Evolutionary conservation across 2,329 filamentous ascomycete genomes (phyloP).

Genomic region (Fusarium sp.): DNA sequence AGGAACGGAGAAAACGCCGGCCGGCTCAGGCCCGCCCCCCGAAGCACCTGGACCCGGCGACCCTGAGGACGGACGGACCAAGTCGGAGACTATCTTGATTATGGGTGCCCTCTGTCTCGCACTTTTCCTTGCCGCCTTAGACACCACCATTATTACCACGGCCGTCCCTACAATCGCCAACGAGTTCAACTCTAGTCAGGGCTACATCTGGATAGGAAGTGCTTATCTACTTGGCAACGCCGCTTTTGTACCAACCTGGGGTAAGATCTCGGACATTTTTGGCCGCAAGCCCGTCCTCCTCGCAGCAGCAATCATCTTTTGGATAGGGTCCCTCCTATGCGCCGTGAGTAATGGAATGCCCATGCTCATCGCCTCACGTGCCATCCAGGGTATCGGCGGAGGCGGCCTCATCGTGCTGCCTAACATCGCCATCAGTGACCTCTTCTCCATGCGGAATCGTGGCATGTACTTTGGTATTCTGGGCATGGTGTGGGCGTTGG

Average conservation of each 20-base stretch:
- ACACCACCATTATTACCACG: conserved; percentile 71
- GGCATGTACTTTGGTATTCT: conserved; percentile 63
- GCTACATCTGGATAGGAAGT: conserved; percentile 81
- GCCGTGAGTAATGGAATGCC: conserved; percentile 59
- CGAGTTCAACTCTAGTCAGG: conserved; percentile 71
- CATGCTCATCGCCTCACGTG: conserved; percentile 64
- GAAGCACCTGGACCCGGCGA: conserved; percentile 29
- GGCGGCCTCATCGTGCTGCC: conserved; percentile 67
- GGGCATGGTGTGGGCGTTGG: conserved; percentile 70
- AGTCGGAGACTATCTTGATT: conserved; percentile 51
- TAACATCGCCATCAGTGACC: conserved; percentile 66
- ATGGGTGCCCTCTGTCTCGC: conserved; percentile 54
- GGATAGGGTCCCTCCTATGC: conserved; percentile 63
- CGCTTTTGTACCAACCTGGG: conserved; percentile 74
- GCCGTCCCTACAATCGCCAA: conserved; percentile 71
- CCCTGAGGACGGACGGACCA: conserved; percentile 51
- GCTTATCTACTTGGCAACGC: conserved; percentile 78
- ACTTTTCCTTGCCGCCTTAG: conserved; percentile 64
- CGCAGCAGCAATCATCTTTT: conserved; percentile 61
- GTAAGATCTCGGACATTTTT: conserved; percentile 67
- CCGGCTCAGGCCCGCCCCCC: conserved; percentile 17
- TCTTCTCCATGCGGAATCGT: conserved; percentile 61
- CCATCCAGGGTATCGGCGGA: conserved; percentile 65
- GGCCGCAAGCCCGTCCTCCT: conserved; percentile 65
- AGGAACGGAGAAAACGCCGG: conserved; percentile 16